phyloP scores from a whole-genome alignment of 2,329 filamentous ascomycete genomes.

The Fusarium chaquense region DNA sequence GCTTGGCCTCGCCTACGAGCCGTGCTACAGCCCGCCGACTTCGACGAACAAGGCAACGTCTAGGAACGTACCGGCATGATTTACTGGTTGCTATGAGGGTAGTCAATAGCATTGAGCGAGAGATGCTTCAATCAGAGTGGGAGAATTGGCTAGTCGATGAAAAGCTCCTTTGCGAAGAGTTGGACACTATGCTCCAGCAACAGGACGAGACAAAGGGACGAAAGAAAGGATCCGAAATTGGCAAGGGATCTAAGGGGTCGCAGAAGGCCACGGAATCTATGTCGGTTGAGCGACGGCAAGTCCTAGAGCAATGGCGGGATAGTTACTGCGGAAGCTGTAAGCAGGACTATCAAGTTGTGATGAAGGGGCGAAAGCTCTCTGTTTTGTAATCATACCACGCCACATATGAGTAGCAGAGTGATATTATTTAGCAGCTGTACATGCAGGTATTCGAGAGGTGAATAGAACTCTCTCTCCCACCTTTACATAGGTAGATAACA shows the following conservation, averaged over 20 bases:
- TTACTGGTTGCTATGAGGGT: constrained; percentile 90
- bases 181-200: constrained; percentile 59
- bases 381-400: constrained; percentile 12
- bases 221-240: constrained; percentile 28
- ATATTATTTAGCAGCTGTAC: neutral
- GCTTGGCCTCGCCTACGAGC: constrained; percentile 62
- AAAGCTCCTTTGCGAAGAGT: constrained; percentile 77
- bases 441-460: constrained; percentile 12
- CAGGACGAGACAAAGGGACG: constrained; percentile 34
- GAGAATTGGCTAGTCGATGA: constrained; percentile 92
- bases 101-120: constrained; percentile 88
- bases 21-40: constrained; percentile 73
- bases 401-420: neutral
- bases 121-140: constrained; percentile 89
- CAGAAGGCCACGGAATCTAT: constrained; percentile 52
- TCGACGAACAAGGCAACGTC: constrained; percentile 81
- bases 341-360: constrained; percentile 55
- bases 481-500: neutral
- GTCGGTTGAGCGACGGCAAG: constrained; percentile 50
- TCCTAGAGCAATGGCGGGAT: constrained; percentile 62
- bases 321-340: constrained; percentile 69
- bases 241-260: constrained; percentile 41
- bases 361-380: constrained; percentile 49
- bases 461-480: constrained; percentile 18
- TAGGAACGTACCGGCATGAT: constrained; percentile 89